These are phyloP conservation scores for Oropetium thomaeum DNA, from an alignment of 176 grass and related monocot genomes.

Conservation along the genomic window DNA sequence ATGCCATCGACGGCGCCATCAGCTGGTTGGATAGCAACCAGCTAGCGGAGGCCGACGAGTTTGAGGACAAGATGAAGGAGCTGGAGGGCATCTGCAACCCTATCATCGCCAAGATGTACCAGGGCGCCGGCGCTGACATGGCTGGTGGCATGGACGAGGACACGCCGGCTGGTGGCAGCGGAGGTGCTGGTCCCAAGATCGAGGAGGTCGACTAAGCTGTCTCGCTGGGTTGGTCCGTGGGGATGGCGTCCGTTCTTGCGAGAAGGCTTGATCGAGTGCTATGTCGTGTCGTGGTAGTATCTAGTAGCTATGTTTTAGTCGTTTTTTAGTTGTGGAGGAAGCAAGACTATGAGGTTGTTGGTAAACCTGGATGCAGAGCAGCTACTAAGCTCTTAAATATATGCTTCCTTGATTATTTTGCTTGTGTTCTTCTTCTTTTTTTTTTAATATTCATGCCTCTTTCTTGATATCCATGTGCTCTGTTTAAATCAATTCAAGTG, in stretches of 20 bases:
- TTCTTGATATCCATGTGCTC: background rate
- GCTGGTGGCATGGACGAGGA: constrained; percentile 50
- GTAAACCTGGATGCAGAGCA: background rate
- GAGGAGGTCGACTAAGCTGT: constrained; percentile 50
- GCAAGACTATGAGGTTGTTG: background rate
- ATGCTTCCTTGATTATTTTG: background rate
- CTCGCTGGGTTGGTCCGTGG: background rate
- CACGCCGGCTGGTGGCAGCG: constrained; percentile 18
- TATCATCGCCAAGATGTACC: constrained; percentile 66
- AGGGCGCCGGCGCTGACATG: constrained; percentile 38
- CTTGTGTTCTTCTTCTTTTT: background rate
- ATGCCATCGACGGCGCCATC: constrained; percentile 46
- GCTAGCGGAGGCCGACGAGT: constrained; percentile 47
- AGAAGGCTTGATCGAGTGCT: background rate
- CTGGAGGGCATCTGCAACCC: constrained; percentile 60
- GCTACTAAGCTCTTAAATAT: background rate
- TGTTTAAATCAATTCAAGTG: no score
- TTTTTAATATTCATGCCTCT: background rate
- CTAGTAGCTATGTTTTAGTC: background rate
- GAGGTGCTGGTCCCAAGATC: constrained; percentile 46
- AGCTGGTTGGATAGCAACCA: constrained; percentile 52
- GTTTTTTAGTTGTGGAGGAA: background rate
- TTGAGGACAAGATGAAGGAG: constrained; percentile 65
- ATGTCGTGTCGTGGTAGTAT: background rate
- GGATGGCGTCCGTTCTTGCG: no score